These are phyloP conservation scores for Niebla homalea DNA, from an alignment of 495 filamentous ascomycete species.

Conservation along the genomic window DNA sequence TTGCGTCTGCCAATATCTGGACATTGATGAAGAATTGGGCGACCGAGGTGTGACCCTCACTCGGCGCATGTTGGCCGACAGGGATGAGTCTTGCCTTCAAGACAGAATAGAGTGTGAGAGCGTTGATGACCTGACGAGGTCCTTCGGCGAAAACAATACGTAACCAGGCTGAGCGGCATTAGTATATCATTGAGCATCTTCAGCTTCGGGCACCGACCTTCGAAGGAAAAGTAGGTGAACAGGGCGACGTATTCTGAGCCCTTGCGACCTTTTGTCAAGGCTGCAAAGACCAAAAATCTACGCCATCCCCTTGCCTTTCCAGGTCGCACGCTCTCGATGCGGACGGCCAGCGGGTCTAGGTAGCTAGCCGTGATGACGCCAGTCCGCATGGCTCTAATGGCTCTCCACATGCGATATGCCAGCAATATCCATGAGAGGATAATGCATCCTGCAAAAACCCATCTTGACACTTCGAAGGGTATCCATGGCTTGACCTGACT, in stretches of 20 bases:
- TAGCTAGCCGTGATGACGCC: constrained; percentile 85
- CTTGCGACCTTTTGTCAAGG: constrained; percentile 82
- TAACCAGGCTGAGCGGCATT: constrained; percentile 53
- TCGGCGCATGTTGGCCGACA: constrained; percentile 34
- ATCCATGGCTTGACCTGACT: constrained; percentile 56
- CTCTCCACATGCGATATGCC: constrained; percentile 60
- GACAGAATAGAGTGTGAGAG: constrained; percentile 72
- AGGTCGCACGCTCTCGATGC: constrained; percentile 63
- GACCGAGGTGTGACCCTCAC: constrained; percentile 37
- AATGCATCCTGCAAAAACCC: constrained; percentile 86
- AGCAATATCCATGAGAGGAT: constrained; percentile 72
- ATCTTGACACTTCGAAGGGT: constrained; percentile 57
- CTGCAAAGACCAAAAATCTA: constrained; percentile 83
- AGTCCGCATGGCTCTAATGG: constrained; percentile 62
- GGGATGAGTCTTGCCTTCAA: constrained; percentile 55
- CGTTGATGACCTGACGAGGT: constrained; percentile 81
- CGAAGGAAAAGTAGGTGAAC: constrained; percentile 88
- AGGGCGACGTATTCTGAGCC: constrained; percentile 83
- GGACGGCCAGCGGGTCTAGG: constrained; percentile 71
- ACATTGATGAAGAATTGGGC: constrained; percentile 67
- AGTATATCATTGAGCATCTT: constrained; percentile 6
- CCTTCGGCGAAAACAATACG: constrained; percentile 79
- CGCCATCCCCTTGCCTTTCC: constrained; percentile 60
- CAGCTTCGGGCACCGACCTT: constrained; percentile 40
- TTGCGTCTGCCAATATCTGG: constrained; percentile 49